These are phyloP conservation scores for Solanum acaule DNA, from an alignment of 257 asterid species.

Conservation along the genomic window DNA sequence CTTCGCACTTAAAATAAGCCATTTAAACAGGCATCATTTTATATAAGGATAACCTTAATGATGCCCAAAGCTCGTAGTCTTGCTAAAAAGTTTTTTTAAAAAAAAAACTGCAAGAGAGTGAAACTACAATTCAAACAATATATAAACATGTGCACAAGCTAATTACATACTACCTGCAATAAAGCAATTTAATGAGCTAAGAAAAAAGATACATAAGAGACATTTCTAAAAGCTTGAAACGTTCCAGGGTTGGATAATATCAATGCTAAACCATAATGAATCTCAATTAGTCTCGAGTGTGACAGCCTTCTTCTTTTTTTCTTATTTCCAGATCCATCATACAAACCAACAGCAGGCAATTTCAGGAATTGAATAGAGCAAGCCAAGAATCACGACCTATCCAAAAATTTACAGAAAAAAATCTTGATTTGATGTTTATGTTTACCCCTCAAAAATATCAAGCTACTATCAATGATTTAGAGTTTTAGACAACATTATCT, in stretches of 20 bases:
- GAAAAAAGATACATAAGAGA: background rate
- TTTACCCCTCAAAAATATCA: background rate
- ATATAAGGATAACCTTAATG: background rate
- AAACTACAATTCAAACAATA: background rate
- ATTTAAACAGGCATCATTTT: background rate
- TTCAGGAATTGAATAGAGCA: background rate
- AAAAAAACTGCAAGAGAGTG: background rate
- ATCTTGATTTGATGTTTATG: background rate
- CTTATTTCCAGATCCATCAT: background rate
- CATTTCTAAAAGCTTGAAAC: background rate
- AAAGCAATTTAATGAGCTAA: background rate
- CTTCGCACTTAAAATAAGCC: background rate
- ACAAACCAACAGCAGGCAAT: background rate
- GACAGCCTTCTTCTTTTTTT: background rate
- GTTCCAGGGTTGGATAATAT: background rate
- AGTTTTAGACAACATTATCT: background rate
- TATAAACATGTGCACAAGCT: background rate
- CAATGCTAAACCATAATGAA: background rate
- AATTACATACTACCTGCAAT: background rate
- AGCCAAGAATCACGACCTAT: background rate
- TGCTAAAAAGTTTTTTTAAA: background rate
- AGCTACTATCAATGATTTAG: background rate
- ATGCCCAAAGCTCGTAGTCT: background rate
- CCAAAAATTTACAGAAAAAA: background rate
- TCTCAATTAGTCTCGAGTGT: background rate